These are phyloP conservation scores for Laguncularia racemosa DNA, from an alignment of 345 rosid species.

Conservation along the genomic window DNA sequence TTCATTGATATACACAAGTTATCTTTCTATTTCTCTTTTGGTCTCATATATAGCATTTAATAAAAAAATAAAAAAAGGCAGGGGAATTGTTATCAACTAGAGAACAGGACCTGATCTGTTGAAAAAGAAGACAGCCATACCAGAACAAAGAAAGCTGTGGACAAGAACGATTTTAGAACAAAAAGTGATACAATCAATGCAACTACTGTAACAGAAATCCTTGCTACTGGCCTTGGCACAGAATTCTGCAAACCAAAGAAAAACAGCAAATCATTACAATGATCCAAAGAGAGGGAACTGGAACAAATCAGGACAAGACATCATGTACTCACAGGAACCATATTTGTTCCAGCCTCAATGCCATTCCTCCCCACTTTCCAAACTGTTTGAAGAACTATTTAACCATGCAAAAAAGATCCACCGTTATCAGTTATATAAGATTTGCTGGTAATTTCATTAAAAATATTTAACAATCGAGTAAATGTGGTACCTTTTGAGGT, in stretches of 20 bases:
- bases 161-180: slow-evolving; percentile 56
- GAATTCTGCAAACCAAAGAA: slow-evolving; percentile 29
- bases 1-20: too few species aligned
- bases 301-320: slow-evolving; percentile 7
- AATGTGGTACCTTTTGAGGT: too few species aligned
- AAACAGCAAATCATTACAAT: background rate
- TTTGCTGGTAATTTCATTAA: too few species aligned
- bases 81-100: background rate
- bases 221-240: slow-evolving; percentile 60
- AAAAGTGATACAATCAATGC: slow-evolving; percentile 41
- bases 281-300: slow-evolving; percentile 1
- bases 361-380: slow-evolving; percentile 89
- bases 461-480: too few species aligned
- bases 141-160: slow-evolving; percentile 79
- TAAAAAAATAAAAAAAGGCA: too few species aligned
- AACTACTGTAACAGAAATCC: slow-evolving; percentile 42
- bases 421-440: too few species aligned
- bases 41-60: too few species aligned
- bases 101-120: background rate
- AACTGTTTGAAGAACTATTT: slow-evolving; percentile 52
- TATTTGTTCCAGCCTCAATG: slow-evolving; percentile 66
- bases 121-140: slow-evolving; percentile 28
- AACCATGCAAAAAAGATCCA: background rate
- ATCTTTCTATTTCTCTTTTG: too few species aligned
- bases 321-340: slow-evolving; percentile 72